Conservation (phyloP, 495 filamentous ascomycete species). For the Hypoxylon fragiforme region DNA sequence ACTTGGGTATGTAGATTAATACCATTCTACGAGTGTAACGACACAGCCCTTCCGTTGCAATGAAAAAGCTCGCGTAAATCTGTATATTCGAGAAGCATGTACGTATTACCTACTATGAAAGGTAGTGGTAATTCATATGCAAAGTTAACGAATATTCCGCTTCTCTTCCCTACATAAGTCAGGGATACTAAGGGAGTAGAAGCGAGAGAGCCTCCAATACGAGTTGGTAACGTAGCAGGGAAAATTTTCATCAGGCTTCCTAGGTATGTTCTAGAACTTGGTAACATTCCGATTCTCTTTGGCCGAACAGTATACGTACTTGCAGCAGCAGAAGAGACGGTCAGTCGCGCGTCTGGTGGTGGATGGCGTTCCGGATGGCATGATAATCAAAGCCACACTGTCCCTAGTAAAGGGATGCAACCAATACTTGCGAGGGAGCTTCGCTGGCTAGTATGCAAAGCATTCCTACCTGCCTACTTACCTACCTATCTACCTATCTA, state of each 20-base stretch:
- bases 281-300: neutral
- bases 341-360: constrained; percentile 6
- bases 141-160: no score
- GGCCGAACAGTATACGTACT: constrained; percentile 5
- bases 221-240: no score
- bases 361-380: constrained; percentile 27
- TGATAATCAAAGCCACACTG: constrained; percentile 33
- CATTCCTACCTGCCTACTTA: neutral
- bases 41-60: no score
- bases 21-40: no score
- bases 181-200: no score
- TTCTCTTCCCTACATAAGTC: no score
- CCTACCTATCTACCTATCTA: neutral
- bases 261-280: constrained; percentile 15
- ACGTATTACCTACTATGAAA: no score
- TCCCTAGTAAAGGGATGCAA: constrained; percentile 8
- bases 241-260: neutral
- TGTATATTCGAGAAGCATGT: no score
- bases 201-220: no score
- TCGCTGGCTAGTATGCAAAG: constrained; percentile 1
- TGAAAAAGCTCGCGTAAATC: no score
- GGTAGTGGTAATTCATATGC: no score
- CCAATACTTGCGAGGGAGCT: constrained; percentile 19
- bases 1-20: no score
- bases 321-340: constrained; percentile 21